These are phyloP conservation scores for Syzygium oleosum DNA, from an alignment of 345 rosid species.

Conservation along the genomic window DNA sequence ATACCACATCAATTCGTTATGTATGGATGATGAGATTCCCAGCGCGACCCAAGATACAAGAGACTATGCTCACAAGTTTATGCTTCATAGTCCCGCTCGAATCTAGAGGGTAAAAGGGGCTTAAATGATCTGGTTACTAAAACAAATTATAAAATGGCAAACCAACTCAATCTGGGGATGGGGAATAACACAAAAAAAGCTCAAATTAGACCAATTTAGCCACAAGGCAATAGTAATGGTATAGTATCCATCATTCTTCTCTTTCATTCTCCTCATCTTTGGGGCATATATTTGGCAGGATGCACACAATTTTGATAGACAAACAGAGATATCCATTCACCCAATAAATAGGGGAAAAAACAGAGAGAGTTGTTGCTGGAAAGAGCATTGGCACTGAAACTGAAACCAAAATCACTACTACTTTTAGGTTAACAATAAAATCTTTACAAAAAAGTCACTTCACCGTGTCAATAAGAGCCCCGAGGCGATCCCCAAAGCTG, in stretches of 20 bases:
- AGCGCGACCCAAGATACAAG: not conserved
- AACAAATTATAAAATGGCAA: not conserved
- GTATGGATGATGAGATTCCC: no score
- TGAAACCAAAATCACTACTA: not conserved
- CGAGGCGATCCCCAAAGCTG: constrained; percentile 96
- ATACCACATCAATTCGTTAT: no score
- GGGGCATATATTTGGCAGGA: not conserved
- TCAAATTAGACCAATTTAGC: not conserved
- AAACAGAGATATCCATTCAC: not conserved
- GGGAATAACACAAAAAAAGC: not conserved
- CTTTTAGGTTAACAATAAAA: not conserved
- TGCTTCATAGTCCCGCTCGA: not conserved
- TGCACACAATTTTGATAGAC: not conserved
- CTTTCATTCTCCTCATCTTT: not conserved
- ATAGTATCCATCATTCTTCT: not conserved
- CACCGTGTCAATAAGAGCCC: constrained; percentile 93
- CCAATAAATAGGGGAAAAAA: not conserved
- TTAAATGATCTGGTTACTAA: not conserved
- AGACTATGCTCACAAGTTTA: not conserved
- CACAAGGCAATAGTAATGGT: not conserved
- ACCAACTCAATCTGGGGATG: not conserved
- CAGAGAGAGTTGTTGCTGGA: not conserved
- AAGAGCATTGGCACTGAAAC: not conserved
- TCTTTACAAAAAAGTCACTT: not conserved
- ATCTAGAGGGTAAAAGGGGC: not conserved